Evolutionary conservation across 306 rosid genomes (phyloP).

Genomic region (Vicia villosa): DNA sequence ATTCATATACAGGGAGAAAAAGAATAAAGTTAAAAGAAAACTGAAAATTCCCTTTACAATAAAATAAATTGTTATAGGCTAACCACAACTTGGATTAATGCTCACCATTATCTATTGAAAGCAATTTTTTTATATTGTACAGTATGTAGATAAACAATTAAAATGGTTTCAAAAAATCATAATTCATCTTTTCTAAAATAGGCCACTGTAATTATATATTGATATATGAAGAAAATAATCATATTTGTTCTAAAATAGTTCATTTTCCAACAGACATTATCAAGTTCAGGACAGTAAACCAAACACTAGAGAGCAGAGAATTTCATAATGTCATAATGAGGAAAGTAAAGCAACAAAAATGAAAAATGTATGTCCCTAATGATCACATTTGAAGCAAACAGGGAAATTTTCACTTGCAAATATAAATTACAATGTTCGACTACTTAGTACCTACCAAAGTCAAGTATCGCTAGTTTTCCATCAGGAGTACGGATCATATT

Average conservation of each 20-base stretch:
- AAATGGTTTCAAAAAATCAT: no score
- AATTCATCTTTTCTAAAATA: no score
- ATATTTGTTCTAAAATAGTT: slow-evolving; percentile 8
- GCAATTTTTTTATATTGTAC: background rate
- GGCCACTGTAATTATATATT: background rate
- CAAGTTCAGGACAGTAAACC: slow-evolving; percentile 29
- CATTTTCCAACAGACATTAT: background rate
- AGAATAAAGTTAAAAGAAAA: background rate
- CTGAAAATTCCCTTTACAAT: slow-evolving; percentile 16
- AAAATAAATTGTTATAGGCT: slow-evolving; percentile 6
- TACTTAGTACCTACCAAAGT: slow-evolving; percentile 63
- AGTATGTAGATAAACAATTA: background rate
- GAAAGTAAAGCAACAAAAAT: slow-evolving; percentile 19
- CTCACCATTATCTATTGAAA: slow-evolving; percentile 4
- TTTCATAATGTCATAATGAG: slow-evolving; percentile 11
- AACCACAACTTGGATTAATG: slow-evolving; percentile 4
- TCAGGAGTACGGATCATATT: slow-evolving; percentile 98
- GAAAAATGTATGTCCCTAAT: background rate
- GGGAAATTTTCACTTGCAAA: slow-evolving; percentile 24
- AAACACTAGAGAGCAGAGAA: background rate
- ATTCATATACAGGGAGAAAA: slow-evolving; percentile 1
- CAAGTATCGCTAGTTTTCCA: slow-evolving; percentile 96
- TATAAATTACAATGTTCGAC: slow-evolving; percentile 28
- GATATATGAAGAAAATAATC: slow-evolving; percentile 16
- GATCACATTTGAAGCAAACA: background rate